Evolutionary conservation across 2,329 filamentous ascomycete genomes (phyloP).

Genomic region (Cytospora mali): DNA sequence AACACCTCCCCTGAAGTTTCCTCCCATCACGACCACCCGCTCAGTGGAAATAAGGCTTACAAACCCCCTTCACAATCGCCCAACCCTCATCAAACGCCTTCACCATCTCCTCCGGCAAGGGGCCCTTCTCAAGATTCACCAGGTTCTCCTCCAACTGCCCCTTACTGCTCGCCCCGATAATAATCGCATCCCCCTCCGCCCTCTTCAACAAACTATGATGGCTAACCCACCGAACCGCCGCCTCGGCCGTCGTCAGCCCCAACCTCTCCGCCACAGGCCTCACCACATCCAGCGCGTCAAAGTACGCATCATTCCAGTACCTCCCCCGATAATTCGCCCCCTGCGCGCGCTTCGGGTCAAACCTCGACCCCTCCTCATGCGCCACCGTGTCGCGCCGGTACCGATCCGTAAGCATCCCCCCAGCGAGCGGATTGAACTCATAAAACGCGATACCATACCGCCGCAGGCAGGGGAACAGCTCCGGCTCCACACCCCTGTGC

Average conservation of each 20-base stretch:
- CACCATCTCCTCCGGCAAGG: constrained; percentile 69
- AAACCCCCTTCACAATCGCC: constrained; percentile 58
- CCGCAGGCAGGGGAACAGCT: constrained; percentile 46
- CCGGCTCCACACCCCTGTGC: constrained; percentile 40
- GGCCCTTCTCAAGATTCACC: constrained; percentile 55
- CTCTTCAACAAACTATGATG: constrained; percentile 61
- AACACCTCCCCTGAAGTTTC: neutral
- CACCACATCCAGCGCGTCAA: constrained; percentile 61
- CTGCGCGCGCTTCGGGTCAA: constrained; percentile 43
- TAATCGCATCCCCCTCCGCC: constrained; percentile 45
- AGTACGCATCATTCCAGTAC: constrained; percentile 62
- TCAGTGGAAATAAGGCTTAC: constrained; percentile 28
- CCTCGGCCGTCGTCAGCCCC: constrained; percentile 63
- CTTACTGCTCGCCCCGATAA: constrained; percentile 51
- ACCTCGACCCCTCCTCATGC: constrained; percentile 40
- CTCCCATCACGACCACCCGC: neutral
- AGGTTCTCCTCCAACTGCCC: constrained; percentile 52
- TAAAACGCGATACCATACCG: constrained; percentile 47
- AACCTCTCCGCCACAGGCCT: constrained; percentile 64
- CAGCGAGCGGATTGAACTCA: constrained; percentile 46
- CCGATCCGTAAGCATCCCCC: constrained; percentile 49
- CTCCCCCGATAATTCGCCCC: constrained; percentile 53
- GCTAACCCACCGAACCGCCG: constrained; percentile 64
- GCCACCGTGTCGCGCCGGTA: constrained; percentile 35
- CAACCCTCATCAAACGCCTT: constrained; percentile 74